Percentiles rank a stretch among this genome's conserved stretches.
Conservation (phyloP, 108 stramenopile genomes). For the Conticribra guillardii region DNA sequence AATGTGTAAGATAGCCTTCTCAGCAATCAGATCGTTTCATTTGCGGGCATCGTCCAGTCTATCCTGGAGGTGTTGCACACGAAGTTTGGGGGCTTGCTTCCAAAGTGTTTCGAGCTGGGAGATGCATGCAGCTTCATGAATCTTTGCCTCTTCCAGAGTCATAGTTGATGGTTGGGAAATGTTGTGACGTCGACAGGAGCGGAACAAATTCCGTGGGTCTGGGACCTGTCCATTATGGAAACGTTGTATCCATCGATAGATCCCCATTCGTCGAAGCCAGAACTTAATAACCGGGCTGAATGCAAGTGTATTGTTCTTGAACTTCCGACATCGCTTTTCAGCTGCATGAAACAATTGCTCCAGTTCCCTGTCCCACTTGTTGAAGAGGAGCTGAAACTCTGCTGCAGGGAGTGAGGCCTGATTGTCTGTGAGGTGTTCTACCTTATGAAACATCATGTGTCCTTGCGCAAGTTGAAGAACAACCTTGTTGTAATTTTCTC, state of each 20-base stretch:
- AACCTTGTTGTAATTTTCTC: not conserved
- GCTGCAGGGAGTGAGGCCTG: not conserved
- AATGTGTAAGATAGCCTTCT: not conserved
- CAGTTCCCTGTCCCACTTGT: constrained; percentile 17
- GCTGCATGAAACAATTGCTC: constrained; percentile 5
- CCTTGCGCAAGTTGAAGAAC: constrained; percentile 1
- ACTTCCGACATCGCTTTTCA: constrained; percentile 2
- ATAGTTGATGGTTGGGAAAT: no score
- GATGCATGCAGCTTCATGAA: no score
- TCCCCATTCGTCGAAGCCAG: no score
- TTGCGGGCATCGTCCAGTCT: not conserved
- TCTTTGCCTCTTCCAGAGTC: no score
- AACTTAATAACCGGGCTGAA: constrained; percentile 2
- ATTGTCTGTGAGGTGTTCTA: not conserved
- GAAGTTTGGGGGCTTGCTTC: not conserved
- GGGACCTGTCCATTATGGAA: no score
- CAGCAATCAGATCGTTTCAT: not conserved
- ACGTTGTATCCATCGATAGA: no score
- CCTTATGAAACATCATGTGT: constrained; percentile 1
- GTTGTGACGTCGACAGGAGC: no score
- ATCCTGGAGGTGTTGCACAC: not conserved
- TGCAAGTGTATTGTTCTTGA: not conserved
- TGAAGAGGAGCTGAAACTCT: constrained; percentile 3
- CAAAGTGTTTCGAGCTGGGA: no score
- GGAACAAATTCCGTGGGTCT: no score